Conservation (phyloP, 306 rosid genomes). For the Hippophae rhamnoides region DNA sequence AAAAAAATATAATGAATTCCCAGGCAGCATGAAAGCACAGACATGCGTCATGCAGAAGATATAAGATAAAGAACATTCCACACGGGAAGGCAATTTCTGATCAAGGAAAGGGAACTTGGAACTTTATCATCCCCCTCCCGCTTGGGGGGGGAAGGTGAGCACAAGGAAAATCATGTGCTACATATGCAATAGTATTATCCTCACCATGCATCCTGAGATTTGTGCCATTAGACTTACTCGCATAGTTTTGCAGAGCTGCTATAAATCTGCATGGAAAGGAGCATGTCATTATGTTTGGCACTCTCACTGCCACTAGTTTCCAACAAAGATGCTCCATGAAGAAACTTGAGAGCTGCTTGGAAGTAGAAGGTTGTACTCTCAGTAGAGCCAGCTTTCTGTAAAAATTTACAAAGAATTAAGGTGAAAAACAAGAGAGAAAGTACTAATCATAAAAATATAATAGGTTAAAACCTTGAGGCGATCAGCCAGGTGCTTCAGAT, state of each 20-base stretch:
- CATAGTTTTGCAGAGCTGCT: conserved; percentile 85
- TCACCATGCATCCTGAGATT: conserved; percentile 6
- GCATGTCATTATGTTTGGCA: conserved; percentile 53
- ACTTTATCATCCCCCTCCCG: no score
- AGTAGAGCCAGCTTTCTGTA: conserved; percentile 69
- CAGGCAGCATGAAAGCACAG: no score
- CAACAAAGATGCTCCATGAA: conserved; percentile 71
- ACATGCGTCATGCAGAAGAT: no score
- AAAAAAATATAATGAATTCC: no score
- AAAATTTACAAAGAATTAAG: conserved; percentile 18
- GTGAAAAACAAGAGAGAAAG: conserved; percentile 17
- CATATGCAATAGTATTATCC: no score
- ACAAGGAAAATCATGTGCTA: no score
- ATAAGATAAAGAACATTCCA: no score
- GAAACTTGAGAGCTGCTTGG: conserved; percentile 94
- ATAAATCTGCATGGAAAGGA: conserved; percentile 52
- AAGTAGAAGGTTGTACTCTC: conserved; percentile 75
- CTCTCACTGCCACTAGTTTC: conserved; percentile 57
- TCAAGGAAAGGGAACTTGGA: no score
- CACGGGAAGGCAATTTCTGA: no score
- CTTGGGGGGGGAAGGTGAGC: no score
- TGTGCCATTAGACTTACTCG: conserved; percentile 59
- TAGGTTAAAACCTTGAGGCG: conserved; percentile 62
- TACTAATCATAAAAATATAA: conserved; percentile 20
- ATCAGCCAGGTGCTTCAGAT: conserved; percentile 87